Evolutionary conservation across 1,284 basidiomycete genomes (phyloP), one percentile per base, ranked within the genome.

Genomic region (Cutaneotrichosporon sp.): DNA sequence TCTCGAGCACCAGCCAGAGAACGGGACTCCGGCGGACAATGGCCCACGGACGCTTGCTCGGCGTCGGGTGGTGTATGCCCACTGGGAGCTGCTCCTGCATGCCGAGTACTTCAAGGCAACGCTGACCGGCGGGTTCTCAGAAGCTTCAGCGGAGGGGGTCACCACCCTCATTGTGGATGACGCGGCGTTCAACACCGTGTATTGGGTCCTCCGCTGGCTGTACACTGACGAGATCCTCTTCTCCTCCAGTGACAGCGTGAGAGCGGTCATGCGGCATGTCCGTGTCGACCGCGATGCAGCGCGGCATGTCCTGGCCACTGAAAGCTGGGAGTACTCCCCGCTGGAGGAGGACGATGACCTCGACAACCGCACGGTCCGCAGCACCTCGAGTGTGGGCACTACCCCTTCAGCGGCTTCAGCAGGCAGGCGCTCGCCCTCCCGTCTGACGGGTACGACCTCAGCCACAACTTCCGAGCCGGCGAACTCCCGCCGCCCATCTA

Each of bases 21-120:
- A 46, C 38, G n/a, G 37, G 12, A 42, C 45, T 10, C 49, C 49
- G 2, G 19, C 29, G 4, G 39, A 27, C 14, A 45, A 32, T 16
- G 17, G 24, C 8, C 12, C 25, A 33, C 27, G 46, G 11, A 33
- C 11, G n/a, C 41, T 59, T 49, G 54, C 52, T 2, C 64, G 64
- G 24, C 68, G 71, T 43, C 55, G 71, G 26, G 51, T 87, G 19
- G 81, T 92, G 25, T 90, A 88, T 71, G 87, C 87, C 0, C 88
- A 91, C 70, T 84, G 84, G 3, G 84, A 87, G 63, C 84, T 90
- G 37, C 79, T 90, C 19, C 81, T 76, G 38, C 79, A 80, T 11
- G 76, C 87, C 20, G 87, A 89, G 47, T 90, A 90, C 64, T 90
- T 90, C 65, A 79, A 82, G 3, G 86, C 85, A 2, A 86, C 90